Conservation (phyloP, 768 basidiomycete genomes). For the Boletus fagicola region DNA sequence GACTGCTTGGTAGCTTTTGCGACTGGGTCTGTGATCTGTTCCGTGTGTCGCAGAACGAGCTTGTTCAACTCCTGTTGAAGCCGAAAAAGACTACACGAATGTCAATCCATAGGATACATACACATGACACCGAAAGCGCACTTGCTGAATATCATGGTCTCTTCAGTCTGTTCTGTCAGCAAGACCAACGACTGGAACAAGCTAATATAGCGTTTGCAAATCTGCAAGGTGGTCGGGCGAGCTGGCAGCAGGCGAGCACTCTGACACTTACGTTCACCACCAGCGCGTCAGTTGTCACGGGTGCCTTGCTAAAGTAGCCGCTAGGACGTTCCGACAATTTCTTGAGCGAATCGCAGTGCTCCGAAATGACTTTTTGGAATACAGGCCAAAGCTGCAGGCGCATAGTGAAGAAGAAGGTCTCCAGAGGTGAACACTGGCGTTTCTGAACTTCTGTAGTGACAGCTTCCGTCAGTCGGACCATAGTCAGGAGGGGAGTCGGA, state of each 20-base stretch:
- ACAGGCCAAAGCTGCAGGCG: slow-evolving; percentile 90
- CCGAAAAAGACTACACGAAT: slow-evolving; percentile 63
- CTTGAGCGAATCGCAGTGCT: slow-evolving; percentile 79
- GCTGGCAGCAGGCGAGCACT: neutral
- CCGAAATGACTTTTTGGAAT: slow-evolving; percentile 86
- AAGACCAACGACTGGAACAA: slow-evolving; percentile 83
- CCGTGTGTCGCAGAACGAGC: slow-evolving; percentile 70
- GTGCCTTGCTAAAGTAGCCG: slow-evolving; percentile 62
- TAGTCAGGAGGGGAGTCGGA: slow-evolving; percentile 75
- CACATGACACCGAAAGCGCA: slow-evolving; percentile 37
- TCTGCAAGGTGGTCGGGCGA: slow-evolving; percentile 34
- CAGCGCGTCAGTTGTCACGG: slow-evolving; percentile 62
- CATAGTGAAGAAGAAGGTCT: slow-evolving; percentile 75
- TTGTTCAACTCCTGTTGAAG: slow-evolving; percentile 80
- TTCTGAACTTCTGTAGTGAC: slow-evolving; percentile 72
- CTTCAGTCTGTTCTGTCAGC: slow-evolving; percentile 80
- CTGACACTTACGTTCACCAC: slow-evolving; percentile 54
- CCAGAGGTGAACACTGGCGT: slow-evolving; percentile 76
- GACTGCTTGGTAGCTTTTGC: slow-evolving; percentile 68
- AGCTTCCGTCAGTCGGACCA: slow-evolving; percentile 88
- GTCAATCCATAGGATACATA: neutral
- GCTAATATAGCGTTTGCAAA: slow-evolving; percentile 73
- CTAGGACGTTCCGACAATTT: slow-evolving; percentile 72
- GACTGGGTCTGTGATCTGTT: slow-evolving; percentile 58
- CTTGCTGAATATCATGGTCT: slow-evolving; percentile 97